Evolutionary conservation across 208 protist genomes (phyloP).

Genomic region (Acanthamoeba triangularis): DNA sequence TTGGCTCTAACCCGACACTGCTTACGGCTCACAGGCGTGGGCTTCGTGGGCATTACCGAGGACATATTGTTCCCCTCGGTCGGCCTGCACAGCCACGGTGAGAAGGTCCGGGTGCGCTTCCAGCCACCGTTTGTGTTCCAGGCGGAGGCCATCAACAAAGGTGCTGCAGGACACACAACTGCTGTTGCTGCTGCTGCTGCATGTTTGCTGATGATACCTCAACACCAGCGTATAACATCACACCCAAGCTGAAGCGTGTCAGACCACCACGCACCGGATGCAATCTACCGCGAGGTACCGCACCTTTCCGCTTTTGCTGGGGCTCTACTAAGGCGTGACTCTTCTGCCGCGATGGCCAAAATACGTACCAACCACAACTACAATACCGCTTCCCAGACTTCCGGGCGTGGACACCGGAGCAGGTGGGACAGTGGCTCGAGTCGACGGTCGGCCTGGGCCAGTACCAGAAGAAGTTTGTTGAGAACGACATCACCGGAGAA

Average conservation of each 20-base stretch:
- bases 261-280: not conserved
- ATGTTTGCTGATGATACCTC: not conserved
- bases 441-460: conserved; percentile 6
- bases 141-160: conserved; percentile 4
- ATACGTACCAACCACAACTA: not conserved
- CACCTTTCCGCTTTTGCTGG: not conserved
- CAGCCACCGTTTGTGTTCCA: conserved; percentile 30
- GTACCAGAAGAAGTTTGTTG: conserved; percentile 2
- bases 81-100: not conserved
- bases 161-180: not conserved
- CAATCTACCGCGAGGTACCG: not conserved
- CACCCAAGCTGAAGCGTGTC: not conserved
- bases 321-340: not conserved
- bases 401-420: not conserved
- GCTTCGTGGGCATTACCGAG: not conserved
- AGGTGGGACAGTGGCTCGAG: conserved; percentile 26
- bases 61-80: not conserved
- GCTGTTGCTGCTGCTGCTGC: not conserved
- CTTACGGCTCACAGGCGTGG: not conserved
- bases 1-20: no score
- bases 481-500: conserved; percentile 49
- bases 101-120: conserved; percentile 36
- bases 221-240: not conserved
- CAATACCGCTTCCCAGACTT: not conserved
- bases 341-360: not conserved